Evolutionary conservation across 148 eudicot genomes (phyloP), one percentile per base, ranked within the genome.

Genomic region (Nepenthes mirabilis): DNA sequence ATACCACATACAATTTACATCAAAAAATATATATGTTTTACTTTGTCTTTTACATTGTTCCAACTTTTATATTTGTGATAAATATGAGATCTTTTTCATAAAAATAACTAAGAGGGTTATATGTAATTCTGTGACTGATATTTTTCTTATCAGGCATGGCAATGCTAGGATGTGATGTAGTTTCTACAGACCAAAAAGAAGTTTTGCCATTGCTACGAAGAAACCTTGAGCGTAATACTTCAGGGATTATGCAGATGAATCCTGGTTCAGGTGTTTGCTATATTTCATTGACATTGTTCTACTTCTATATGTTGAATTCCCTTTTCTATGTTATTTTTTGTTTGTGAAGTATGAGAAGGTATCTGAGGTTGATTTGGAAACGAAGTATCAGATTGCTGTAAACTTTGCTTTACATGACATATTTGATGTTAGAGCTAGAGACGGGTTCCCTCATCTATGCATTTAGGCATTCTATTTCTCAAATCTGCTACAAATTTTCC

Each of bases 101-200:
- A n/a, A n/a, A n/a, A n/a, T n/a, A n/a, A n/a, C n/a, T n/a, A n/a
- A n/a, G n/a, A 51, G 43, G 47, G 45, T 9, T n/a, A 62, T 9
- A 12, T 34, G 5, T 33, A 52, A 56, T 63, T 37, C n/a, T n/a
- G n/a, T 63, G 58, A 63, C 50, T 12, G 14, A 43, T 63, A 14
- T 35, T n/a, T n/a, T n/a, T 52, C 62, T 59, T 53, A 45, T 59
- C 73, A 91, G 97, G 93, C 74, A 85, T 91, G 95, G 90, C 97
- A 57, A 71, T 91, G 76, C 76, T 91, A 47, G 95, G 97, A 58
- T 91, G 95, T 63, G 84, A 85, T 66, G 97, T 91, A 47, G 72
- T 91, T 65, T 74, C 91, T 43, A 91, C 87, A 36, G 97, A 91
- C 71, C 97, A 91, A 69, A 78, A 81, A 62, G 93, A 91, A 86